A percentile compares a stretch with the other conserved stretches of the same genome.
Conservation (phyloP, 257 asterid species). For the Solanum phureja region DNA sequence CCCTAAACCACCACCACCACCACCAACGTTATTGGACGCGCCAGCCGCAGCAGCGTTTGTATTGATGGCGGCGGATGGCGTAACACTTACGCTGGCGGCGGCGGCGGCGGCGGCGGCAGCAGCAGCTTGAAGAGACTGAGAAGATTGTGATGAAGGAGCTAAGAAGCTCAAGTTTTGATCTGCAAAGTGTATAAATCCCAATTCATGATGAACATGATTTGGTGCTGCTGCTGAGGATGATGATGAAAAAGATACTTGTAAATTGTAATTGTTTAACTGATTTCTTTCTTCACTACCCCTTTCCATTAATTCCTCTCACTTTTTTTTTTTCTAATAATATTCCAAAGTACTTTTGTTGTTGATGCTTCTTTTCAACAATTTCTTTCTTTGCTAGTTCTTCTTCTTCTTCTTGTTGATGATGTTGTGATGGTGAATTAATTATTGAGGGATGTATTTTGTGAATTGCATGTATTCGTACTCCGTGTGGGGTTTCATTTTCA, state of each 20-base stretch:
- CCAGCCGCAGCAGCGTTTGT: neutral
- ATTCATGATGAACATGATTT: conserved; percentile 25
- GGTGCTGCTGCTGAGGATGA: neutral
- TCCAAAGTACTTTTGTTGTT: neutral
- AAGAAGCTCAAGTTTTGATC: conserved; percentile 58
- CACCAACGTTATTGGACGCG: neutral
- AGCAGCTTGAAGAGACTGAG: conserved; percentile 7
- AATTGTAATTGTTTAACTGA: conserved; percentile 31
- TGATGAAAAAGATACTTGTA: conserved; percentile 25
- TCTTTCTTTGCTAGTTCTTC: neutral
- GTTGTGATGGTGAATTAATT: neutral
- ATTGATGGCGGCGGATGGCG: neutral
- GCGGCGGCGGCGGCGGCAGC: neutral
- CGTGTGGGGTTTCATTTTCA: conserved; percentile 9
- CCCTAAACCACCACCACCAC: conserved; percentile 42
- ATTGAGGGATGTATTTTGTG: conserved; percentile 16
- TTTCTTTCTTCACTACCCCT: conserved; percentile 31
- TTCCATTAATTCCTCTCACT: conserved; percentile 20
- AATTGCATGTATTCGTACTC: conserved; percentile 36
- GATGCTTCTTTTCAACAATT: neutral
- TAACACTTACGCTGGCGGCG: neutral
- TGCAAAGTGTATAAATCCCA: conserved; percentile 70
- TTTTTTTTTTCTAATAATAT: neutral
- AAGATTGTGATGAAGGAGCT: conserved; percentile 24
- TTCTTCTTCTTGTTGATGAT: neutral